These are phyloP conservation scores for Globisporangium paddicum DNA, from an alignment of 352 stramenopile genomes.

Conservation along the genomic window DNA sequence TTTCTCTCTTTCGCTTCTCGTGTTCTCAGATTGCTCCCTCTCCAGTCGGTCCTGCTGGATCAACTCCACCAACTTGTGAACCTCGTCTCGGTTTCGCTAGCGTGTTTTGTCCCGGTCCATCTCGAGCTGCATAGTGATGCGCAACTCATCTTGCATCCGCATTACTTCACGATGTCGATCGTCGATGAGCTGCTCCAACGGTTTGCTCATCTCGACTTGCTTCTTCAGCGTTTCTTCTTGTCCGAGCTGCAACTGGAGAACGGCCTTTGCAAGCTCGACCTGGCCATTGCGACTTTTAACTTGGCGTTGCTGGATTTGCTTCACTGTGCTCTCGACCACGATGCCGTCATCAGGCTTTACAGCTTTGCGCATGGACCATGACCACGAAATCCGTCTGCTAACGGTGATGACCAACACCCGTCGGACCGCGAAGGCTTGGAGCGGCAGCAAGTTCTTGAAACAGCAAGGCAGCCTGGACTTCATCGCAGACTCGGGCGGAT, in stretches of 20 bases:
- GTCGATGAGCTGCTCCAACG: neutral
- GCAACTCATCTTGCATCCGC: neutral
- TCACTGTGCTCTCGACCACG: too few relatives aligned
- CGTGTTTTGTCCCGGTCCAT: neutral
- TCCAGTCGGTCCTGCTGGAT: slow-evolving; percentile 1
- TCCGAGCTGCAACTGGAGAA: neutral
- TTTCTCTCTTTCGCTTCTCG: neutral
- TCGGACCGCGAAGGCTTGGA: too few relatives aligned
- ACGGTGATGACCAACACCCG: too few relatives aligned
- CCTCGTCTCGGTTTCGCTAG: neutral
- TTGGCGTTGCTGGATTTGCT: neutral
- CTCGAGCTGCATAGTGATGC: neutral
- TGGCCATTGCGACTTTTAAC: neutral
- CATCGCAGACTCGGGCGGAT: too few relatives aligned
- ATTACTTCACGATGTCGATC: neutral
- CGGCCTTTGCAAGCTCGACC: neutral
- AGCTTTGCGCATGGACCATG: too few relatives aligned
- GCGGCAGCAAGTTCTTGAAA: too few relatives aligned
- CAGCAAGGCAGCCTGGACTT: too few relatives aligned
- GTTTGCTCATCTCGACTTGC: neutral
- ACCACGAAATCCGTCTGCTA: too few relatives aligned
- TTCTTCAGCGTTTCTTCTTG: neutral
- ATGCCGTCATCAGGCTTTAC: too few relatives aligned
- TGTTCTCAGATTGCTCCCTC: neutral
- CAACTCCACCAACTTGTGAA: neutral